Base-by-base conservation (phyloP, 306 rosid genomes). In the Castanea mollissima region DNA sequence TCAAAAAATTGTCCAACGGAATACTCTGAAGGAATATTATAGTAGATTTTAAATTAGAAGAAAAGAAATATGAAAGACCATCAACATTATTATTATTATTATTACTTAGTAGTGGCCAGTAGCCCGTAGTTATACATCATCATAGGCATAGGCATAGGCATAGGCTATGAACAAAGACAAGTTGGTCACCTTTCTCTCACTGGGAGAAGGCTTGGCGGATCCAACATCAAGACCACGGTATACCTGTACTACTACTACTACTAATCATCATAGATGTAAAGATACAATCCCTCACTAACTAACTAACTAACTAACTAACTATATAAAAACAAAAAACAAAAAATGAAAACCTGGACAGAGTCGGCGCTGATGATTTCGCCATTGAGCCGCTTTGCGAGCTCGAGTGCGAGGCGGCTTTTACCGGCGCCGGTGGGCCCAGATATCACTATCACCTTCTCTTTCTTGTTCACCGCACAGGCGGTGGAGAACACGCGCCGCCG, bases 371-470 rank as follows among this genome's bases (percentile, higher is more conserved):
- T 85, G 56, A 95, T 95, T 88, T 95, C 97, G 9, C 98, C 98
- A 58, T 90, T 87, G 85, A 92, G 91, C 82, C 83, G 90, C 87
- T 90, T 95, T 13, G 98, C 99, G 10, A 92, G 99, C 72, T 95
- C 96, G 81, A 95, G 18, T 23, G 98, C 94, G 29, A 95, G 91
- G 60, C 88, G 89, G 84, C 91, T 92, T 83, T 91, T 92, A 59
- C 98, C 98, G 32, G 98, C 87, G 32, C 97, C 99, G 46, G 98
- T 95, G 23, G 98, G 99, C 54, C 99, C 97, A 58, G 99, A 95
- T 81, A 90, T 83, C 27, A 91, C 94, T 29, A 95, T 80, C 69
- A 95, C 90, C 87, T 90, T 92, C 82, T 89, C 90, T 64, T 58
- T 89, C 72, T 82, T 85, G 13, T 91, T 73, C 23, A 76, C 89